Base-by-base conservation (phyloP, 1,284 basidiomycete species). In the Leccinum fuscescens region DNA sequence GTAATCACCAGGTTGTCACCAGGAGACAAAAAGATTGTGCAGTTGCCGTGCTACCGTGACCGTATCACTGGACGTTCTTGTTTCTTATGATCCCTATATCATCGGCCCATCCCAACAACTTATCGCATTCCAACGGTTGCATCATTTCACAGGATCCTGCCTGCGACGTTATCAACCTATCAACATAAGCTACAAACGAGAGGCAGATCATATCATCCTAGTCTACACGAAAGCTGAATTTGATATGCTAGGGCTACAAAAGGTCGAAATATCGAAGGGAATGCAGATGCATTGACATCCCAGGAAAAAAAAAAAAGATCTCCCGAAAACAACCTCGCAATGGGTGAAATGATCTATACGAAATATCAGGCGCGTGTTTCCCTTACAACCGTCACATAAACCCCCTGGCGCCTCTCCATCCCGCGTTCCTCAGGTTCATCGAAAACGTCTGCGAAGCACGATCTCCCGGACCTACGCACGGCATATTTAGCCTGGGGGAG, bases 361-460 rank as follows among this genome's bases (percentile, higher is more conserved):
- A 22, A 8, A 6, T 2, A 22, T 9, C 27, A 14, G 59, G 46
- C 52, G 3, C 3, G 12, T 39, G 51, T 77, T 66, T 79, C 77
- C 60, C 74, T 74, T 56, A 77, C 74, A 51, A 79, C 75, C 4
- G 76, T 77, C 77, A 79, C 76, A 64, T 75, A 76, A 50, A 79
- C 71, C 29, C 64, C 72, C 35, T 73, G 72, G 4, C 55, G 62
- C 15, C 33, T 64, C 59, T 59, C 63, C 22, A 24, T 44, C 33
- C 17, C 12, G 20, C 12, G 52, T 24, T n/a, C 15, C 6, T 12
- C 15, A 37, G 33, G 6, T 9, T 8, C 44, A 24, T 20, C 17
- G 35, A 35, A 55, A 54, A 50, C 3, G 6, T 53, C 59, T 1
- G 20, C 20, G 2, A 48, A 29, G 37, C 48, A 17, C 2, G 51